phyloP scores from a whole-genome alignment of 2,329 filamentous ascomycete species.

The Neonectria magnoliae region DNA sequence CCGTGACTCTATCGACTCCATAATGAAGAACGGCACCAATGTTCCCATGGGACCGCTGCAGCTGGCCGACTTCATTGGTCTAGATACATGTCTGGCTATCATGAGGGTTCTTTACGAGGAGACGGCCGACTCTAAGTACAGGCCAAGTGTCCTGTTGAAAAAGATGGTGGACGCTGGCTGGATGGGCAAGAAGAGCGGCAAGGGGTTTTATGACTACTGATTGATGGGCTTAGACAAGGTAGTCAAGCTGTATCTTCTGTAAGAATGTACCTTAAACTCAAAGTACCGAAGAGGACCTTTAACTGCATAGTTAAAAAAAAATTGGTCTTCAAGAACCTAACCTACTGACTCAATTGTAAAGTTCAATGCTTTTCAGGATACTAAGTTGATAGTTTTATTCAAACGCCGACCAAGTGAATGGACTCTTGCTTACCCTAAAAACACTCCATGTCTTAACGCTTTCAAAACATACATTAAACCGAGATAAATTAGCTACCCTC shows the following conservation, averaged over 20 bases:
- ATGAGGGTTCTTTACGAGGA: conserved; percentile 95
- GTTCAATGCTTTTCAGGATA: neutral
- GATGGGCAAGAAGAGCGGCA: conserved; percentile 96
- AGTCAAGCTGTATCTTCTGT: neutral
- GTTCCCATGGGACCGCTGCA: conserved; percentile 97
- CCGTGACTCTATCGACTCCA: conserved; percentile 92
- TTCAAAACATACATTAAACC: neutral
- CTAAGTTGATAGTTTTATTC: no score
- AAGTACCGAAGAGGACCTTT: neutral
- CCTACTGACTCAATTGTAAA: neutral
- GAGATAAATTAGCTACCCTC: neutral
- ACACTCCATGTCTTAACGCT: neutral
- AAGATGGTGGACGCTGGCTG: conserved; percentile 99
- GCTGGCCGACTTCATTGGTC: conserved; percentile 94
- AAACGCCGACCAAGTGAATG: no score
- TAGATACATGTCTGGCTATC: conserved; percentile 95
- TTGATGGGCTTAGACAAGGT: neutral
- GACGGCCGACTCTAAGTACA: conserved; percentile 95
- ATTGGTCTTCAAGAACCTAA: neutral
- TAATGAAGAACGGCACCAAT: conserved; percentile 99
- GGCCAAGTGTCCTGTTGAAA: conserved; percentile 84
- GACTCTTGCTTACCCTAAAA: no score
- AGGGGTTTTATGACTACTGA: conserved; percentile 93
- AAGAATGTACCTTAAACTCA: neutral
- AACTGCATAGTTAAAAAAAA: neutral